Base-by-base conservation (phyloP, 495 filamentous ascomycete species). In the Lepraria neglecta region DNA sequence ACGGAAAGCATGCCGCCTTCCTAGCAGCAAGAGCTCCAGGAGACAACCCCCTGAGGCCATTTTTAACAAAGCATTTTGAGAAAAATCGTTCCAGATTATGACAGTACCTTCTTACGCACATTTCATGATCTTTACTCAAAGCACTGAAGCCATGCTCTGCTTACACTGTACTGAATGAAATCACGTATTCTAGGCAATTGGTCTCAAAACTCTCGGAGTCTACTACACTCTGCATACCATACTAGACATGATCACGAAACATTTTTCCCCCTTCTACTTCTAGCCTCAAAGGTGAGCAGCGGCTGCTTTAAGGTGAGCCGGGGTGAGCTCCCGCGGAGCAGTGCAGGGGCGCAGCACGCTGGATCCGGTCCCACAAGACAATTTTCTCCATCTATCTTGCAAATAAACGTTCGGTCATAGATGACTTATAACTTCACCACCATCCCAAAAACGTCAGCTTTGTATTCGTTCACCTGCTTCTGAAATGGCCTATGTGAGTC, bases 1-100 rank as follows among this genome's bases (percentile, higher is more conserved):
- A 31, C 48, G 48, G 31, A 47, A 56, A 42, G 45, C 28, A 58
- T 38, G 51, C 51, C 43, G 56, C 43, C 56, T 24, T 57, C 15
- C 38, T 27, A 33, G 24, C 40, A 43, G 21, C 14, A 7, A 31
- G 12, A 38, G 6, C 48, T 30, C 48, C 24, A 15, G 1, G 14
- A 31, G n/a, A 52, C 14, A 19, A 4, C 7, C 12, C 15, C 44
- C 44, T 4, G 6, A 52, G 2, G 28, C 28, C 48, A 38, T 6
- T 38, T 38, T 30, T 17, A n/a, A n/a, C 27, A 19, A 14, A 52
- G 15, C n/a, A 9, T 31, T 17, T 6, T 31, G 6, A 33, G 48
- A 33, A 52, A 17, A 33, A 3, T 31, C 28, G 27, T 33, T n/a
- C 28, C 48, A 19, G 7, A 5, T 9, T 31, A 10, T 31, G 15